These are phyloP conservation scores for Ophiosphaerella herpotricha DNA, from an alignment of 2,329 filamentous ascomycete genomes.

Conservation along the genomic window DNA sequence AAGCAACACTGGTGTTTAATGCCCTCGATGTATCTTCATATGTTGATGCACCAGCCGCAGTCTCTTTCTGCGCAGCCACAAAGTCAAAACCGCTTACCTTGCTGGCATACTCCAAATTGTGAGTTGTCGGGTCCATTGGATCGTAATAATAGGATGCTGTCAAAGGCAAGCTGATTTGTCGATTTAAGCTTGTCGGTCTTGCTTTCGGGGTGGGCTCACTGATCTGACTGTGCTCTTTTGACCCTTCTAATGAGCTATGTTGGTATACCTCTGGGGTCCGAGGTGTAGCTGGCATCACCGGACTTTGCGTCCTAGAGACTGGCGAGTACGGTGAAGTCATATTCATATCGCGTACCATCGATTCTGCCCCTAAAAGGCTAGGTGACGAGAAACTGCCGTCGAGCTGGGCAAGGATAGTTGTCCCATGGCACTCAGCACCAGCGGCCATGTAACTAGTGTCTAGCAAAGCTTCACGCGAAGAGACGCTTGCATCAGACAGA, in stretches of 20 bases:
- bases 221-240: slow-evolving; percentile 33
- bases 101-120: slow-evolving; percentile 53
- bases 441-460: slow-evolving; percentile 14
- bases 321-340: slow-evolving; percentile 53
- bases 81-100: slow-evolving; percentile 53
- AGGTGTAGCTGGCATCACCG: slow-evolving; percentile 46
- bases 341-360: slow-evolving; percentile 54
- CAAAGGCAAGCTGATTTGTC: slow-evolving; percentile 51
- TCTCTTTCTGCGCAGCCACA: slow-evolving; percentile 23
- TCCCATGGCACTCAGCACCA: slow-evolving; percentile 15
- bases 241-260: slow-evolving; percentile 37
- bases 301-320: slow-evolving; percentile 41
- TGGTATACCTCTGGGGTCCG: slow-evolving; percentile 43
- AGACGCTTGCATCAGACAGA: slow-evolving; percentile 25
- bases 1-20: slow-evolving; percentile 24
- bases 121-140: slow-evolving; percentile 49
- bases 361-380: slow-evolving; percentile 55
- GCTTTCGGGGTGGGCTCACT: slow-evolving; percentile 47
- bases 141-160: slow-evolving; percentile 53
- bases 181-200: slow-evolving; percentile 42
- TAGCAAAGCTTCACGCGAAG: slow-evolving; percentile 2
- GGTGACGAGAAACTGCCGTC: slow-evolving; percentile 37
- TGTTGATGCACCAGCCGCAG: slow-evolving; percentile 21
- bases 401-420: slow-evolving; percentile 23
- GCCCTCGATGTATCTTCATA: slow-evolving; percentile 36